Evolutionary conservation across 352 stramenopile species (phyloP).

Genomic region (Pythium phragmiticola): DNA sequence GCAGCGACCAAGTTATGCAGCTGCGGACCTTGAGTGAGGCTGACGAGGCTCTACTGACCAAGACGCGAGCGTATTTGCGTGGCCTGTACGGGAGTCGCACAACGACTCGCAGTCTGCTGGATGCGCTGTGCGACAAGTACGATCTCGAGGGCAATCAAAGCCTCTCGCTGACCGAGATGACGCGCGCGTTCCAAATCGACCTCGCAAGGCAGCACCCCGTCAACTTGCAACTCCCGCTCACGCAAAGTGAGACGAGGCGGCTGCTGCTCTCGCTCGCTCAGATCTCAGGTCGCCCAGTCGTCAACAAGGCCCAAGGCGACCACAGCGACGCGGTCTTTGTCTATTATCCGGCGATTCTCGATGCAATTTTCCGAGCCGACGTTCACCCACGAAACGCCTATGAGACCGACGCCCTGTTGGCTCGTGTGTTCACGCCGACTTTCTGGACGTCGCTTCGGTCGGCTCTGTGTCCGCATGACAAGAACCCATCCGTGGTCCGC

Average conservation of each 20-base stretch:
- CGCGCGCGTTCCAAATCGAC: slow-evolving; percentile 39
- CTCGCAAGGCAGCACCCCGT: slow-evolving; percentile 37
- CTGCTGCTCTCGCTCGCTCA: slow-evolving; percentile 20
- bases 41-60: not conserved
- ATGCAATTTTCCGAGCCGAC: slow-evolving; percentile 30
- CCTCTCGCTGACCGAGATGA: slow-evolving; percentile 39
- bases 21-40: not conserved
- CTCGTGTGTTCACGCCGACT: slow-evolving; percentile 22
- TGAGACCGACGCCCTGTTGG: not conserved
- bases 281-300: not conserved
- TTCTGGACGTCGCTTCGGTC: slow-evolving; percentile 48
- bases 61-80: slow-evolving; percentile 36
- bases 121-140: slow-evolving; percentile 48
- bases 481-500: slow-evolving; percentile 19
- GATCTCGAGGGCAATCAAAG: slow-evolving; percentile 34
- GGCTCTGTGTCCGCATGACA: slow-evolving; percentile 32
- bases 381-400: not conserved
- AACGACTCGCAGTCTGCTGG: slow-evolving; percentile 28
- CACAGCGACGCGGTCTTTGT: slow-evolving; percentile 23
- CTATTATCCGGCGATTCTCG: slow-evolving; percentile 38
- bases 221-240: slow-evolving; percentile 33
- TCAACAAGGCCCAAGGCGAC: not conserved
- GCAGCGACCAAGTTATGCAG: not conserved
- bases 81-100: slow-evolving; percentile 33
- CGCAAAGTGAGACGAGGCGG: slow-evolving; percentile 37